Percentiles rank a stretch among this genome's conserved stretches.
Evolutionary conservation across 176 grass and related monocot species (phyloP).

Genomic region (Paspalum notatum): DNA sequence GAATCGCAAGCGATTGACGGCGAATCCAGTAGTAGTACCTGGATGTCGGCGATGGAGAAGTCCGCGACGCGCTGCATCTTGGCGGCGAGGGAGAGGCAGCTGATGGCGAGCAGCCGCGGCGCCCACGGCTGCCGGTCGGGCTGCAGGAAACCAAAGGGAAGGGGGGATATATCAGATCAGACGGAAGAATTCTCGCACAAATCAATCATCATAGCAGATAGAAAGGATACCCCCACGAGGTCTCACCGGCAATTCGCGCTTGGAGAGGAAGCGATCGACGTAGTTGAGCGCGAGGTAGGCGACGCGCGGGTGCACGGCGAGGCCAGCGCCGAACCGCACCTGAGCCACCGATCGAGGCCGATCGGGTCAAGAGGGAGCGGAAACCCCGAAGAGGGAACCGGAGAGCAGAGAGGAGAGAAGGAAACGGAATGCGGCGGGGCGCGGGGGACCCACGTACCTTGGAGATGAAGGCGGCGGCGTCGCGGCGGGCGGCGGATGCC

Average conservation of each 20-base stretch:
- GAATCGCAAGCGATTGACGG: not conserved
- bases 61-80: conserved; percentile 85
- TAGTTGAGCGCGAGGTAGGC: conserved; percentile 97
- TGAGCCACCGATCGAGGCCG: conserved; percentile 21
- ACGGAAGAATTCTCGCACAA: conserved; percentile 25
- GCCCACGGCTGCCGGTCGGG: conserved; percentile 70
- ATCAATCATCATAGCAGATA: conserved; percentile 29
- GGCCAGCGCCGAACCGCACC: conserved; percentile 64
- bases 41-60: conserved; percentile 60
- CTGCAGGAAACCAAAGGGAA: conserved; percentile 26
- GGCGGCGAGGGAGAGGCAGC: conserved; percentile 89
- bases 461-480: conserved; percentile 68
- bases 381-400: not conserved
- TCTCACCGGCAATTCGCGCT: conserved; percentile 71
- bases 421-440: not conserved
- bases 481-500: conserved; percentile 45
- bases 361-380: conserved; percentile 32
- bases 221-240: not conserved
- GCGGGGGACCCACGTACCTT: conserved; percentile 46
- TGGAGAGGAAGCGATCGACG: conserved; percentile 96
- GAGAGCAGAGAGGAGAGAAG: not conserved
- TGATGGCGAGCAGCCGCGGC: conserved; percentile 74
- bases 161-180: conserved; percentile 47
- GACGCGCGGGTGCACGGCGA: conserved; percentile 66
- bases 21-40: conserved; percentile 43